These are phyloP conservation scores for Citrus cavaleriei DNA, from an alignment of 345 rosid species.

Conservation along the genomic window DNA sequence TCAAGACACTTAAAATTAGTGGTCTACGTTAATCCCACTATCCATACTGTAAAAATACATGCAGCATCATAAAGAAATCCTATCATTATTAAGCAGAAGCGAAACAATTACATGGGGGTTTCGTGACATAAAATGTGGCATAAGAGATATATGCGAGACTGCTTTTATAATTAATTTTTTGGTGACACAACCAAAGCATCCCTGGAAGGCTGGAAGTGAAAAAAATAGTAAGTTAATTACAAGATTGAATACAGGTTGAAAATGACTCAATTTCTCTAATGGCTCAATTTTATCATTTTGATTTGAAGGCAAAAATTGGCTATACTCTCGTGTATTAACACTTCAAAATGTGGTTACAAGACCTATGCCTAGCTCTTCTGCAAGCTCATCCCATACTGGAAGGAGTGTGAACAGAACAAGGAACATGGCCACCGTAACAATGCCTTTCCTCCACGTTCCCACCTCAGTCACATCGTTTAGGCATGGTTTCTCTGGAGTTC, in stretches of 20 bases:
- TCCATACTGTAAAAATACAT: too few relatives aligned
- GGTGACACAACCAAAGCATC: not conserved
- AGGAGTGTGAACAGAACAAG: conserved; percentile 71
- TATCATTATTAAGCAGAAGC: too few relatives aligned
- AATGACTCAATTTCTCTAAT: conserved; percentile 6
- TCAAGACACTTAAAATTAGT: too few relatives aligned
- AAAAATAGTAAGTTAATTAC: not conserved
- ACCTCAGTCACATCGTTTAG: conserved; percentile 88
- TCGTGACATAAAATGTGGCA: too few relatives aligned
- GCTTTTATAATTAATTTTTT: not conserved
- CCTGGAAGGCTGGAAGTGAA: not conserved
- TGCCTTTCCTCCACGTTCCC: conserved; percentile 85
- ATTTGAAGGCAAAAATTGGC: conserved; percentile 13
- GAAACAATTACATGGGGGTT: too few relatives aligned
- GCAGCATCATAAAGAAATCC: too few relatives aligned
- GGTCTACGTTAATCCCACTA: too few relatives aligned
- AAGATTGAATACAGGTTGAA: not conserved
- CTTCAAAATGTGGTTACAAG: conserved; percentile 68
- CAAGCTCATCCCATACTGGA: conserved; percentile 91
- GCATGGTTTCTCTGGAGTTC: conserved; percentile 90
- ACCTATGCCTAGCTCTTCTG: conserved; percentile 94
- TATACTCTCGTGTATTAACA: not conserved
- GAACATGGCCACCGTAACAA: conserved; percentile 47
- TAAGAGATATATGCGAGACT: rapidly evolving
- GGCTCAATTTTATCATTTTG: not conserved